Conservation (phyloP, 352 stramenopile species). For the Pythium pyrilobum region DNA sequence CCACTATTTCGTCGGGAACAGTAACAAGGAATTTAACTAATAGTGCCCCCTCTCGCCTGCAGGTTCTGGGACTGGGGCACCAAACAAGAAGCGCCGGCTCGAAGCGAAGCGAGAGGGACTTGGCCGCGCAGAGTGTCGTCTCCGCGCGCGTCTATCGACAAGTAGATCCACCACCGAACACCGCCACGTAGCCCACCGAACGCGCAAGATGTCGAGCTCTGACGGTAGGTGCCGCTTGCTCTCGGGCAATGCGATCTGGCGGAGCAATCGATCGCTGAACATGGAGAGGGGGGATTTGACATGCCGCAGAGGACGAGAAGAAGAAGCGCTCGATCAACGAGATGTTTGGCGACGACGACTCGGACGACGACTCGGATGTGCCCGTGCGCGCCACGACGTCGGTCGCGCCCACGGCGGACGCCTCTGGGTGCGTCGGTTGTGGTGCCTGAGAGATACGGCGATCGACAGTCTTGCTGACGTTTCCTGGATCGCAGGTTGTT, state of each 20-base stretch:
- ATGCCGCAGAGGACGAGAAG: slow-evolving; percentile 69
- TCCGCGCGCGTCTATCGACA: no score
- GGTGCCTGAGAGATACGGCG: neutral
- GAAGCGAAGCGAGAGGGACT: neutral
- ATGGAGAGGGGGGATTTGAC: no score
- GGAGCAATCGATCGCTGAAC: no score
- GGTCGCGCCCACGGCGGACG: slow-evolving; percentile 47
- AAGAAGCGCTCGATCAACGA: slow-evolving; percentile 86
- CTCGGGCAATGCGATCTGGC: neutral
- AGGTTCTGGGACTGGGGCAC: slow-evolving; percentile 12
- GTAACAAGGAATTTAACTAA: neutral
- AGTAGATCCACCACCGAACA: neutral
- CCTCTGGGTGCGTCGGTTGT: slow-evolving; percentile 42
- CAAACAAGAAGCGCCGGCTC: neutral
- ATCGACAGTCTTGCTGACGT: neutral
- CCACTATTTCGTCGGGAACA: neutral
- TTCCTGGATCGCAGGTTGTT: slow-evolving; percentile 42
- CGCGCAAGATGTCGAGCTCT: slow-evolving; percentile 37
- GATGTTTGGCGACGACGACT: slow-evolving; percentile 85
- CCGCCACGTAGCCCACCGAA: neutral
- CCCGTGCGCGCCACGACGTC: slow-evolving; percentile 44
- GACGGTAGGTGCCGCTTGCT: slow-evolving; percentile 37
- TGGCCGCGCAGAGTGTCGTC: neutral
- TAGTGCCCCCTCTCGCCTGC: slow-evolving; percentile 4
- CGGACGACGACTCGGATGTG: slow-evolving; percentile 59